Percentiles rank a stretch among this genome's conserved stretches.
Evolutionary conservation across 2,329 filamentous ascomycete species (phyloP).

Genomic region (Fusarium lyarnte): DNA sequence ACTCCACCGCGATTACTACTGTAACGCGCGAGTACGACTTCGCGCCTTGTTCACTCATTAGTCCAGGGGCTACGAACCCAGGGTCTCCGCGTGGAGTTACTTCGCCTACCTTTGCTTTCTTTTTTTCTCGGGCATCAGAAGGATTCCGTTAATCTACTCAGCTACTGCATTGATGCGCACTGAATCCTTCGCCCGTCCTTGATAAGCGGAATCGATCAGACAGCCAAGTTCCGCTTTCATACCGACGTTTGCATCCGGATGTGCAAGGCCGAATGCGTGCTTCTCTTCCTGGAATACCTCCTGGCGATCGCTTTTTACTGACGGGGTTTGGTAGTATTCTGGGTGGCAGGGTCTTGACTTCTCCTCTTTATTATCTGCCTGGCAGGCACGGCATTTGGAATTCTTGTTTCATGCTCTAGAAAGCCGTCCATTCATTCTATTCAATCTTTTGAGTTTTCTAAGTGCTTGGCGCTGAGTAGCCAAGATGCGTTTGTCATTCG

Average conservation of each 20-base stretch:
- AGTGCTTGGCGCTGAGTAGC: neutral
- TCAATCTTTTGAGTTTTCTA: neutral
- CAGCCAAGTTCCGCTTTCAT: neutral
- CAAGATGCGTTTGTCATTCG: slow-evolving; percentile 30
- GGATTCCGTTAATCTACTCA: neutral
- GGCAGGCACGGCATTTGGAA: neutral
- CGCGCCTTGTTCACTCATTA: neutral
- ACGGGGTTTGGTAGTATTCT: neutral
- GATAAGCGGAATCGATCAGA: neutral
- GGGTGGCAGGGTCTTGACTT: neutral
- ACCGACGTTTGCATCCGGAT: neutral
- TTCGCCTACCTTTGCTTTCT: neutral
- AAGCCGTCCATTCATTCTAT: neutral
- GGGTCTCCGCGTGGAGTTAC: neutral
- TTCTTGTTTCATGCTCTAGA: neutral
- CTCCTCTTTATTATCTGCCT: neutral
- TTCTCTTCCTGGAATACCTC: neutral
- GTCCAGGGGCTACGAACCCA: neutral
- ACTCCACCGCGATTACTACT: neutral
- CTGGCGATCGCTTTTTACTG: neutral
- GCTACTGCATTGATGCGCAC: neutral
- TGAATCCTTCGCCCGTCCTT: neutral
- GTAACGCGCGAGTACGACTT: neutral
- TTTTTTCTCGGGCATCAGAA: neutral
- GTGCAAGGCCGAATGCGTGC: neutral